phyloP scores from a whole-genome alignment of 169 alveolate species.

The Plasmodium cynomolgi region DNA sequence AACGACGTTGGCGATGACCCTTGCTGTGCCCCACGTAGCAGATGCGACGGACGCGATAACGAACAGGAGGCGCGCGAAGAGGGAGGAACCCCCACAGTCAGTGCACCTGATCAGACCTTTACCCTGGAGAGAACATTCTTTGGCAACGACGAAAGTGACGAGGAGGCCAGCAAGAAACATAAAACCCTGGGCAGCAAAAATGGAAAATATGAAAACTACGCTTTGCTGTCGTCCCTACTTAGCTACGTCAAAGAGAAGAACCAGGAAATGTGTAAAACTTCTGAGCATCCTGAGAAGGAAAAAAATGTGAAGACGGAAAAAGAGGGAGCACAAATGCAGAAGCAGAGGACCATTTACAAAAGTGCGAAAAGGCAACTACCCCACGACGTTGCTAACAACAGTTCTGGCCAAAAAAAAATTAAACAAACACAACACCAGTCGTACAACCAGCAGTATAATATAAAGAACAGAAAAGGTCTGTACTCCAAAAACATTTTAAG shows the following conservation, averaged over 20 bases:
- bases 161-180: neutral
- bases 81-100: neutral
- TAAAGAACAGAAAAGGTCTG: slow-evolving; percentile 4
- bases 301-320: slow-evolving; percentile 11
- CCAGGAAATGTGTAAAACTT: neutral
- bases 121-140: slow-evolving; percentile 50
- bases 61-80: neutral
- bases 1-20: neutral
- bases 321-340: neutral
- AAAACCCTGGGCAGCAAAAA: neutral
- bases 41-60: neutral
- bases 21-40: neutral
- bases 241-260: slow-evolving; percentile 1
- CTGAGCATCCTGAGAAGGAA: neutral
- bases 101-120: neutral
- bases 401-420: slow-evolving; percentile 11
- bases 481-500: slow-evolving; percentile 29
- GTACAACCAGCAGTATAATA: slow-evolving; percentile 52
- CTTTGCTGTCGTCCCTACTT: slow-evolving; percentile 10
- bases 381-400: neutral
- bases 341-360: slow-evolving; percentile 19
- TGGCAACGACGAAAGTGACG: slow-evolving; percentile 5
- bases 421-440: slow-evolving; percentile 11
- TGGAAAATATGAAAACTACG: neutral
- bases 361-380: slow-evolving; percentile 9